A percentile compares a stretch with the other conserved stretches of the same genome.
Conservation (phyloP, 1,284 basidiomycete species). For the Irpex sp. region DNA sequence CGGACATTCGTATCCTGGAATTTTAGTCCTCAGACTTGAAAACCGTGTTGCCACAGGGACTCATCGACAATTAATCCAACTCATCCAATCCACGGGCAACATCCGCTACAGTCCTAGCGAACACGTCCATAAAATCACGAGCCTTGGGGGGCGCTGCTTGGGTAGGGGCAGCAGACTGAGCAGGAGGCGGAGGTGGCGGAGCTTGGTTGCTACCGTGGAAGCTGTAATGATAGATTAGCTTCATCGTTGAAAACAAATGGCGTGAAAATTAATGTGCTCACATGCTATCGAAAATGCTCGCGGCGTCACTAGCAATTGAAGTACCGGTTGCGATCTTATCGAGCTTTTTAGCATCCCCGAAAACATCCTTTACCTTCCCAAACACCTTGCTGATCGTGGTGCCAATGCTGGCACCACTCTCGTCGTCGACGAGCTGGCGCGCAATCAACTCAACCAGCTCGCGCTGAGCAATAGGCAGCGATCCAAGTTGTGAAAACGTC, state of each 20-base stretch:
- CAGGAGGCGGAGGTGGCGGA: neutral
- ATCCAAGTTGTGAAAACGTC: too few relatives aligned
- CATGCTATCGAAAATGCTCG: neutral
- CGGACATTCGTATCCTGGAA: neutral
- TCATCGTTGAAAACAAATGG: neutral
- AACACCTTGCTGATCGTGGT: neutral
- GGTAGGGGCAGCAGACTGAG: neutral
- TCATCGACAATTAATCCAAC: neutral
- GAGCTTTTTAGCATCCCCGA: neutral
- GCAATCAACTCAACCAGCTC: neutral
- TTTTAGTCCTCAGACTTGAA: neutral
- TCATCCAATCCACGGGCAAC: neutral
- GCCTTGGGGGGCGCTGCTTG: neutral
- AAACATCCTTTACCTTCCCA: neutral
- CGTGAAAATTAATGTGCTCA: neutral
- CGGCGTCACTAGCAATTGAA: neutral
- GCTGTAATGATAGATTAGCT: neutral
- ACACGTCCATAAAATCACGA: neutral
- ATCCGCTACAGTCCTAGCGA: neutral
- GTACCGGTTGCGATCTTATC: neutral
- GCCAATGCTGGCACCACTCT: neutral
- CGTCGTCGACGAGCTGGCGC: neutral
- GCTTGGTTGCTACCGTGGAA: neutral
- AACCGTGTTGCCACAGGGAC: neutral
- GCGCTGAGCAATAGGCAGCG: neutral